Evolutionary conservation across 2,329 filamentous ascomycete species (phyloP).

Genomic region (Fragosphaeria purpurea): DNA sequence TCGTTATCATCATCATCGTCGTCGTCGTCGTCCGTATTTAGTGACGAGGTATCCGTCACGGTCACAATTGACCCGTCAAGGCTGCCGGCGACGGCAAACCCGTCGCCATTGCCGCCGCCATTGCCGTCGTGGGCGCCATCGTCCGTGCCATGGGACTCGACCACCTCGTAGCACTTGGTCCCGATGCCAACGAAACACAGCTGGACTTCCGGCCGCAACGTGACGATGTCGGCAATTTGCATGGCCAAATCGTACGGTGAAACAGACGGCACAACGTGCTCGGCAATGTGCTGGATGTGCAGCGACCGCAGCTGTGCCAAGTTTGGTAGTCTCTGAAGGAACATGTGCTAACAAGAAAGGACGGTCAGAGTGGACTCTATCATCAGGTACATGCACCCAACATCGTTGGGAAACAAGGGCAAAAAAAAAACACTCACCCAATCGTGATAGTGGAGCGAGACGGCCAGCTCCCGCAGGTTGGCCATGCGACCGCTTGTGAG

Average conservation of each 20-base stretch:
- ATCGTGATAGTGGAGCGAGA: constrained; percentile 63
- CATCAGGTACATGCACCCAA: too few relatives aligned
- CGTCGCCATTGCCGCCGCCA: constrained; percentile 14
- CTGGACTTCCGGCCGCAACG: constrained; percentile 63
- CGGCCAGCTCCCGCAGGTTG: constrained; percentile 59
- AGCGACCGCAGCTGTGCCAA: constrained; percentile 55
- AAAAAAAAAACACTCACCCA: constrained; percentile 49
- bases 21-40: constrained; percentile 31
- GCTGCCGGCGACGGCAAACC: constrained; percentile 10
- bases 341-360: constrained; percentile 52
- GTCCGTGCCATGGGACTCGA: constrained; percentile 50
- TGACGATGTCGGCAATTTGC: constrained; percentile 69
- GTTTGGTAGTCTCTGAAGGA: constrained; percentile 63
- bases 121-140: constrained; percentile 19
- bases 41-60: constrained; percentile 6
- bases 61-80: constrained; percentile 13
- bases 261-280: constrained; percentile 19
- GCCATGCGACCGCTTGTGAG: constrained; percentile 69
- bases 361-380: background rate
- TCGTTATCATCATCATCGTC: constrained; percentile 33
- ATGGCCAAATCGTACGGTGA: constrained; percentile 62
- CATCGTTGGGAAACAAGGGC: too few relatives aligned
- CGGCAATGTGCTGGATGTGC: constrained; percentile 19
- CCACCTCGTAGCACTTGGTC: constrained; percentile 72
- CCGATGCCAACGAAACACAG: constrained; percentile 68